phyloP scores from a whole-genome alignment of 2,329 filamentous ascomycete genomes.

The Trichoderma arundinaceum region DNA sequence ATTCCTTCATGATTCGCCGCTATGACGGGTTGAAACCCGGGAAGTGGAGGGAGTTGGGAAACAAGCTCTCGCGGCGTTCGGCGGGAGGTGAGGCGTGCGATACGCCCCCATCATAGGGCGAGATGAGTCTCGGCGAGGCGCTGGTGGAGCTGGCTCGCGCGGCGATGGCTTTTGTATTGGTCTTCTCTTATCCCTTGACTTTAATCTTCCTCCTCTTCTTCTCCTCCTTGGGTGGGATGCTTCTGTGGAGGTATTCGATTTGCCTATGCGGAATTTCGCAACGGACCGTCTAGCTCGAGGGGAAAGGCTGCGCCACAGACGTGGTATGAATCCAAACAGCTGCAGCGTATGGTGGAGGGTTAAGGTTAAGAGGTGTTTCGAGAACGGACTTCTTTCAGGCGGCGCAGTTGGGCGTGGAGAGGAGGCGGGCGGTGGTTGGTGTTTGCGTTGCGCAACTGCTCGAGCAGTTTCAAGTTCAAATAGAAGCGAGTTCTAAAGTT shows the following conservation, averaged over 20 bases:
- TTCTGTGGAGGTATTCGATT: neutral
- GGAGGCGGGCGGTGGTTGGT: neutral
- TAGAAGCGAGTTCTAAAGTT: slow-evolving; percentile 24
- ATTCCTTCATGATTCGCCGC: slow-evolving; percentile 56
- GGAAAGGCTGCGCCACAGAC: slow-evolving; percentile 17
- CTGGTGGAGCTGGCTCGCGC: slow-evolving; percentile 11
- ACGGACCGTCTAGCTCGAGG: slow-evolving; percentile 2
- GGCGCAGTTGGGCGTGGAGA: neutral
- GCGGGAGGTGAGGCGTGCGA: slow-evolving; percentile 41
- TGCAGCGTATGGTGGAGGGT: neutral
- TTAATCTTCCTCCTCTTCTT: neutral
- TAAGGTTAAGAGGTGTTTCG: slow-evolving; percentile 19
- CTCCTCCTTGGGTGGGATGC: neutral
- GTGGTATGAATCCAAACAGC: neutral
- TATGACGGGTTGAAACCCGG: slow-evolving; percentile 15
- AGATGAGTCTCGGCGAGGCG: slow-evolving; percentile 27
- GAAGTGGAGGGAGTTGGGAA: slow-evolving; percentile 15
- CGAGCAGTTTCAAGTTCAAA: slow-evolving; percentile 6
- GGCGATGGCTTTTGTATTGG: neutral
- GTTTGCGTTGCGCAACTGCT: slow-evolving; percentile 23
- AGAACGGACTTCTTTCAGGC: neutral
- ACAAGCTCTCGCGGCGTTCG: slow-evolving; percentile 41
- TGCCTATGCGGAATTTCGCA: neutral
- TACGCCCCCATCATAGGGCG: slow-evolving; percentile 32
- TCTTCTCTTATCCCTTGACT: neutral